Evolutionary conservation across 129 eudicot genomes (phyloP), one percentile per base, ranked within the genome.

Genomic region (Silybum marianum): DNA sequence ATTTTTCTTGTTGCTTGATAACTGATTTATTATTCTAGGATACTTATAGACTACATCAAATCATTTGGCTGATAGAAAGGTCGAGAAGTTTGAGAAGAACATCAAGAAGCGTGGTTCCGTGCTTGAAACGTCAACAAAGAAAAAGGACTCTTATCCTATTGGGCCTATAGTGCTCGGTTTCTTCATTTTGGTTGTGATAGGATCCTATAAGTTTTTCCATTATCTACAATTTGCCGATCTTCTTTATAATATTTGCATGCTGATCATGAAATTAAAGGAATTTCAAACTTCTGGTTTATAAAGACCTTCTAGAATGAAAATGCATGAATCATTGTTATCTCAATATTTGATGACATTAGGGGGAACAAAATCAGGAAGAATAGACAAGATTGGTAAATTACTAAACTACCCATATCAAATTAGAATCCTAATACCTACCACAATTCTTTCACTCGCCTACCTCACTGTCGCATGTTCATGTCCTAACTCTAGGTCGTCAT

Each of bases 21-120:
- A 80, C 63, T 72, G 72, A 54, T 21, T 71, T 62, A 65, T 75
- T 54, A 39, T 81, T 0, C 14, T 28, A 70, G 74, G 19, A 60
- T 77, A 70, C 77, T 9, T 76, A 14, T 76, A 90, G 95, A 88
- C 95, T 22, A 82, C 89, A n/a, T 90, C 92, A 63, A 90, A 80
- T 85, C 90, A 92, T 69, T 85, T 90, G 21, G 88, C 95, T 26
- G 92, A 88, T 46, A 86, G 90, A 85, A 90, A 90, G 83, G 92
- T 90, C 70, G 88, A 84, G 89, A 90, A 82, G 89, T 90, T 90
- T 75, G 94, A 90, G 81, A 90, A 90, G 90, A 90, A 90, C 88
- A 90, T 90, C 86, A 86, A 84, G 83, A 90, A 85, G 80, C 87
- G 95, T 40, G 95, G 95, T 22, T 74, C 92, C 5, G 85, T 79